phyloP scores from a whole-genome alignment of 139 green algal genomes.

The Chlorella sp. region DNA sequence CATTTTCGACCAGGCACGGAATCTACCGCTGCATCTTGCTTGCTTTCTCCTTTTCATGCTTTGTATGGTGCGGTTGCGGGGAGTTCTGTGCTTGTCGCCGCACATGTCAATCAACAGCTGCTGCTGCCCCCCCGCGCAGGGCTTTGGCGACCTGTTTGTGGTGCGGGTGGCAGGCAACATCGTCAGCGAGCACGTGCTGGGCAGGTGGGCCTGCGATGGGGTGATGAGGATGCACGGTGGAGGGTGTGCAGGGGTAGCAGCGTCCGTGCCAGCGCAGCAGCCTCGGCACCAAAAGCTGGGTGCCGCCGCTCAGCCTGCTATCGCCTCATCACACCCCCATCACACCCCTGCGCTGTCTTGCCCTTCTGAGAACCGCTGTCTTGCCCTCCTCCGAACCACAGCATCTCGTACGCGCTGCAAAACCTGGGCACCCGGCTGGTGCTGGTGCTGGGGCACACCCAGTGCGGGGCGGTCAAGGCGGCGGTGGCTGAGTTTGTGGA shows the following conservation, averaged over 20 bases:
- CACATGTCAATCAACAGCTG: too few relatives aligned
- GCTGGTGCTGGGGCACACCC: conserved; percentile 7
- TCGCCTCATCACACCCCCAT: too few relatives aligned
- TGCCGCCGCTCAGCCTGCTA: too few relatives aligned
- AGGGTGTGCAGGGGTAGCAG: too few relatives aligned
- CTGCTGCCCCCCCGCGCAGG: not conserved
- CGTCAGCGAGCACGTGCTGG: not conserved
- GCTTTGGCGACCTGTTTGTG: conserved; percentile 12
- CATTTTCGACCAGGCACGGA: conserved; percentile 3
- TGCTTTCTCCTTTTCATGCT: not conserved
- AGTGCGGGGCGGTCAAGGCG: not conserved
- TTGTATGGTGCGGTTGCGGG: not conserved
- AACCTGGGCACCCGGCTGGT: conserved; percentile 2
- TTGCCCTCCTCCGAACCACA: not conserved
- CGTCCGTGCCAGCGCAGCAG: too few relatives aligned
- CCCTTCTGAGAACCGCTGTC: too few relatives aligned
- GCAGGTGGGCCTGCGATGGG: conserved; percentile 5
- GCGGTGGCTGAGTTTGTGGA: conserved; percentile 4
- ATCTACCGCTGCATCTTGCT: too few relatives aligned
- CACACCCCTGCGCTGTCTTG: not conserved
- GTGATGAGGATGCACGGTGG: too few relatives aligned
- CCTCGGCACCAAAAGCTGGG: too few relatives aligned
- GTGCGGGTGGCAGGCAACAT: conserved; percentile 8
- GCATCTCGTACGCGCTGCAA: not conserved
- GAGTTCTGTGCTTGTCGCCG: too few relatives aligned